Evolutionary conservation across 352 stramenopile genomes (phyloP), one percentile per base, ranked within the genome.

Genomic region (Globisporangium splendens): DNA sequence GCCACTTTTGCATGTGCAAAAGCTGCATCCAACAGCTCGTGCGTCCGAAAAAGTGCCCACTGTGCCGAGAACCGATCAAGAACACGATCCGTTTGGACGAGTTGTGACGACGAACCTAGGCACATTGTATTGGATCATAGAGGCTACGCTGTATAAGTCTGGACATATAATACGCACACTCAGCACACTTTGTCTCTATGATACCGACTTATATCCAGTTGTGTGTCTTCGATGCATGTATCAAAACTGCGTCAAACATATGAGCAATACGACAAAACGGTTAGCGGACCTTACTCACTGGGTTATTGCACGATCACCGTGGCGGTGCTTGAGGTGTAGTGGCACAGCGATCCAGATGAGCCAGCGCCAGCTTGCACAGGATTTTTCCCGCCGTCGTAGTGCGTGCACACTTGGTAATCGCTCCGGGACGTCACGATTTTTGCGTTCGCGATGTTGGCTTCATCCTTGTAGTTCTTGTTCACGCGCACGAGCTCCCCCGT

Each of bases 391-490:
- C 68, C 68, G n/a, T 75, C 61, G 21, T 64, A 66, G 20, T 66
- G 57, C 10, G 58, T 55, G 41, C 68, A 75, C 12, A 72, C 46
- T 8, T 66, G 51, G 55, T 72, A 72, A 13, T 43, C 39, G 18
- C 31, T 56, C 3, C 42, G 66, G 20, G 63, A 31, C 2, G 72
- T 75, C 6, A 62, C 56, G 43, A 86, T 72, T 41, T 63, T 79
- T 14, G 71, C 63, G 50, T 72, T 83, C 15, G 68, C 70, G 41
- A 87, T 76, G 0, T 63, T 73, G 17, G 74, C 79, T 51, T 72
- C 58, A 59, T 89, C 79, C 39, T 86, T 82, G 70, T 89, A 89
- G 62, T 89, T 89, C 31, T 73, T 63, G 51, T 89, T 89, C 61
- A 89, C 68, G 24, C 77, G 73, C 50, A 89, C 79, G 15, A 89